These are phyloP conservation scores for Amanita brunnescens DNA, from an alignment of 768 basidiomycete genomes.

Conservation along the genomic window DNA sequence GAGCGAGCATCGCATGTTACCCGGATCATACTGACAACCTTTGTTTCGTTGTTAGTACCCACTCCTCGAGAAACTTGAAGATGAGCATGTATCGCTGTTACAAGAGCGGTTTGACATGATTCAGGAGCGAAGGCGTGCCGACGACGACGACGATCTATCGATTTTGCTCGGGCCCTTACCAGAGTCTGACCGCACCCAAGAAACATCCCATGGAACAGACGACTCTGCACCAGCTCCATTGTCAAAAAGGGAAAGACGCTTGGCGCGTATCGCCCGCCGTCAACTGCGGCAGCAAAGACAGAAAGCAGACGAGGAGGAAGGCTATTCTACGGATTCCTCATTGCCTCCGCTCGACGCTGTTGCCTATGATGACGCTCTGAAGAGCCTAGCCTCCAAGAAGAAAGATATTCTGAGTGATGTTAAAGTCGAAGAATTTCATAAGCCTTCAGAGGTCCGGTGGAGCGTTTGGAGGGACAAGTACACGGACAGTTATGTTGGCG, in stretches of 20 bases:
- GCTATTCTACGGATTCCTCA: constrained; percentile 80
- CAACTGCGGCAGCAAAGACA: constrained; percentile 26
- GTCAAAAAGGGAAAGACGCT: constrained; percentile 47
- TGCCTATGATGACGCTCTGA: constrained; percentile 60
- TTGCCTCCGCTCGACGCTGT: constrained; percentile 55
- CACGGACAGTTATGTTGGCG: constrained; percentile 74
- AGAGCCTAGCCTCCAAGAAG: constrained; percentile 40
- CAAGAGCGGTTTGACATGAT: constrained; percentile 70
- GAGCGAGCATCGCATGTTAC: constrained; percentile 5
- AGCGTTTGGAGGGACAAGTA: constrained; percentile 68
- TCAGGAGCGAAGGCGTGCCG: constrained; percentile 52
- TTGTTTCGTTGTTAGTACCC: constrained; percentile 46
- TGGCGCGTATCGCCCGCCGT: constrained; percentile 52
- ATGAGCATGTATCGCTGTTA: constrained; percentile 63
- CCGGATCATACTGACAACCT: constrained; percentile 1
- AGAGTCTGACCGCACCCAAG: not conserved
- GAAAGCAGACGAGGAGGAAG: constrained; percentile 49
- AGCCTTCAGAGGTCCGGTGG: constrained; percentile 64
- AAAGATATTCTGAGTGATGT: constrained; percentile 72
- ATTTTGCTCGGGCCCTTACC: constrained; percentile 53
- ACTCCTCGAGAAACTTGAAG: constrained; percentile 66
- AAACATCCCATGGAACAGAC: constrained; percentile 9
- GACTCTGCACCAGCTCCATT: constrained; percentile 23
- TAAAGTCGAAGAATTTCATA: constrained; percentile 70
- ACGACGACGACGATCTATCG: constrained; percentile 76